A percentile compares a stretch with the other conserved stretches of the same genome.
phyloP scores from a whole-genome alignment of 495 filamentous ascomycete species.

The Bombardia bombarda region DNA sequence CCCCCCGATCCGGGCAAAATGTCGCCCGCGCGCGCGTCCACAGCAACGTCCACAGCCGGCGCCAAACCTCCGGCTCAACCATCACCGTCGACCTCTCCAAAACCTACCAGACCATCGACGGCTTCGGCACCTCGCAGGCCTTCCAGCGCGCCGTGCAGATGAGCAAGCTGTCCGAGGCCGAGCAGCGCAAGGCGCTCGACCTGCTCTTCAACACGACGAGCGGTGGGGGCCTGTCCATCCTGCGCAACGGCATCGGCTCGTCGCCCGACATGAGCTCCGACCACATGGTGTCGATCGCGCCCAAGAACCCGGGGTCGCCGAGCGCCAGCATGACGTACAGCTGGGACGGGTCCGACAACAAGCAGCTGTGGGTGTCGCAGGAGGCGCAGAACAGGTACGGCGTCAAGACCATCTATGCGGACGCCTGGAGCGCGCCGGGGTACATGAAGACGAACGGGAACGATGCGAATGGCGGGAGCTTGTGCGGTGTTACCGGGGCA shows the following conservation, averaged over 20 bases:
- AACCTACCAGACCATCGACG: slow-evolving; percentile 39
- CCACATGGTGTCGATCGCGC: slow-evolving; percentile 37
- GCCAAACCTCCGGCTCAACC: background rate
- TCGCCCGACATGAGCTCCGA: slow-evolving; percentile 28
- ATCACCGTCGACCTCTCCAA: slow-evolving; percentile 32
- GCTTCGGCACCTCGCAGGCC: slow-evolving; percentile 44
- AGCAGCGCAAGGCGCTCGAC: slow-evolving; percentile 33
- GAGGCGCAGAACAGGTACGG: slow-evolving; percentile 38
- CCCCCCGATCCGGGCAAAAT: background rate
- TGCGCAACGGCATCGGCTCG: slow-evolving; percentile 49
- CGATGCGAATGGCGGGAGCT: slow-evolving; percentile 41
- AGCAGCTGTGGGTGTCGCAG: slow-evolving; percentile 41
- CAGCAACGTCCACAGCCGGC: background rate
- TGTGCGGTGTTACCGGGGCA: slow-evolving; percentile 42
- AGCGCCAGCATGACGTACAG: slow-evolving; percentile 24
- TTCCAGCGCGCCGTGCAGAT: slow-evolving; percentile 39
- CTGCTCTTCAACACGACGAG: slow-evolving; percentile 37
- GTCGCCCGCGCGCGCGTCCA: background rate
- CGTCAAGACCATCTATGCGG: slow-evolving; percentile 43
- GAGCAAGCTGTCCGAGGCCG: slow-evolving; percentile 17
- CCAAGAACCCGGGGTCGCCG: slow-evolving; percentile 33
- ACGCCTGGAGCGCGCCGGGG: slow-evolving; percentile 48
- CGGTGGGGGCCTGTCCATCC: slow-evolving; percentile 44
- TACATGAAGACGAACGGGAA: slow-evolving; percentile 53
- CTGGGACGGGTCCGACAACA: slow-evolving; percentile 39